A percentile compares a stretch with the other conserved stretches of the same genome.
Conservation (phyloP, 176 grass and related monocot species). For the Triticum urartu region DNA sequence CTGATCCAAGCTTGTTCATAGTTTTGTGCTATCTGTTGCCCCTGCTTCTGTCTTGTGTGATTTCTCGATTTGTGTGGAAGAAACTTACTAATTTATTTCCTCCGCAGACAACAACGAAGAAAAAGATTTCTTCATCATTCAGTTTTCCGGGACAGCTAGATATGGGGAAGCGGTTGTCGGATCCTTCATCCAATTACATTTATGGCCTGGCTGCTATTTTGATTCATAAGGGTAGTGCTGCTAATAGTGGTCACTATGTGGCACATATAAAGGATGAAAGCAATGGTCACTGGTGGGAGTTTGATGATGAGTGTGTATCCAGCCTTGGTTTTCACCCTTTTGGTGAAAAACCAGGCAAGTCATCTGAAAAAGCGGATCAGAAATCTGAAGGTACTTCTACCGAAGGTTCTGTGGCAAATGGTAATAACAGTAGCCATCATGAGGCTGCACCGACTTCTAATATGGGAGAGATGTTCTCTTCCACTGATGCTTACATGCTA, state of each 20-base stretch:
- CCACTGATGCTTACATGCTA: constrained; percentile 99
- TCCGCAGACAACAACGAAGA: constrained; percentile 89
- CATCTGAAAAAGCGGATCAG: constrained; percentile 56
- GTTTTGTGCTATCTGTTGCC: constrained; percentile 3
- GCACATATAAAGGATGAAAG: constrained; percentile 98
- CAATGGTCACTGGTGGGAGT: constrained; percentile 92
- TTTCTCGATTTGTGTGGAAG: constrained; percentile 25
- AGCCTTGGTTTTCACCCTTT: constrained; percentile 87
- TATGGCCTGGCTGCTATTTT: constrained; percentile 91
- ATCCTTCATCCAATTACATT: constrained; percentile 52
- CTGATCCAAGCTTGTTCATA: background rate
- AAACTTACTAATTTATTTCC: constrained; percentile 20
- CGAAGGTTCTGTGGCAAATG: constrained; percentile 39
- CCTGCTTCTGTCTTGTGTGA: background rate
- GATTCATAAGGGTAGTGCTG: constrained; percentile 92
- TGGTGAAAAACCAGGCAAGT: constrained; percentile 64
- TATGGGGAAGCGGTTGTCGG: constrained; percentile 66
- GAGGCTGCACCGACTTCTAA: constrained; percentile 23
- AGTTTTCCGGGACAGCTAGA: constrained; percentile 76
- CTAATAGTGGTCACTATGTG: constrained; percentile 98
- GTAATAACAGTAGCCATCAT: constrained; percentile 38
- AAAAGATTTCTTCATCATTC: constrained; percentile 97
- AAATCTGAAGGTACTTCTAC: constrained; percentile 40
- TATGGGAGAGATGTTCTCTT: constrained; percentile 69
- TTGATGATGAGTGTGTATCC: constrained; percentile 97